Evolutionary conservation across 805 yeast species (phyloP).

Genomic region (Cephaloascus albidus): DNA sequence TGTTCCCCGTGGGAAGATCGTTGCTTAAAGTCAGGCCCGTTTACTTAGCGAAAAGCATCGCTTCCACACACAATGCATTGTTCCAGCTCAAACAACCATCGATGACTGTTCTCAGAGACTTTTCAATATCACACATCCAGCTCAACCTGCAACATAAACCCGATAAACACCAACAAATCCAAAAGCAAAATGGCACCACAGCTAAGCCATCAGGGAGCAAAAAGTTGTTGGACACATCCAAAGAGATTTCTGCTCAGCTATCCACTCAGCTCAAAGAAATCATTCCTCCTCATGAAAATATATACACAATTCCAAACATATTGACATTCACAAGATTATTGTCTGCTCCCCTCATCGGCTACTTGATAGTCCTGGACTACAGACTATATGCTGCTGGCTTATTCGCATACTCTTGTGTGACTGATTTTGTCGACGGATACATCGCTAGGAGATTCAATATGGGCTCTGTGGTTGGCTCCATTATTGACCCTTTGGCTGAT

Average conservation of each 20-base stretch:
- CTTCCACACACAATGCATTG: too few relatives aligned
- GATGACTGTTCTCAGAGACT: too few relatives aligned
- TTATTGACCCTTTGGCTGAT: slow-evolving; percentile 94
- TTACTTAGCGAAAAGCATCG: too few relatives aligned
- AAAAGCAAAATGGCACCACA: too few relatives aligned
- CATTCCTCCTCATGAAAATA: slow-evolving; percentile 38
- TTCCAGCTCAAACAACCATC: too few relatives aligned
- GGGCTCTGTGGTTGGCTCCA: slow-evolving; percentile 78
- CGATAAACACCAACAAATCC: too few relatives aligned
- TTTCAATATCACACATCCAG: too few relatives aligned
- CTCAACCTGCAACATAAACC: too few relatives aligned
- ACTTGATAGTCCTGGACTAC: slow-evolving; percentile 57
- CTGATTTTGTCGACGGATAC: slow-evolving; percentile 88
- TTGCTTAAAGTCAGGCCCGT: too few relatives aligned
- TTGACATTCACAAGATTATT: slow-evolving; percentile 75
- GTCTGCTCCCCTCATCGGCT: slow-evolving; percentile 81
- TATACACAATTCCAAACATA: slow-evolving; percentile 80
- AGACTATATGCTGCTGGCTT: slow-evolving; percentile 57
- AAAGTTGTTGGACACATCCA: not conserved
- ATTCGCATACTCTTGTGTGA: slow-evolving; percentile 78
- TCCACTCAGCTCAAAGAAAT: slow-evolving; percentile 16
- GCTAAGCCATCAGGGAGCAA: too few relatives aligned
- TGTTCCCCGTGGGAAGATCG: too few relatives aligned
- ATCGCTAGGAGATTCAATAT: slow-evolving; percentile 76
- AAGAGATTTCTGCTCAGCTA: slow-evolving; percentile 15